These are phyloP conservation scores for Huntiella moniliformis DNA, from an alignment of 2,329 filamentous ascomycete genomes.

Conservation along the genomic window DNA sequence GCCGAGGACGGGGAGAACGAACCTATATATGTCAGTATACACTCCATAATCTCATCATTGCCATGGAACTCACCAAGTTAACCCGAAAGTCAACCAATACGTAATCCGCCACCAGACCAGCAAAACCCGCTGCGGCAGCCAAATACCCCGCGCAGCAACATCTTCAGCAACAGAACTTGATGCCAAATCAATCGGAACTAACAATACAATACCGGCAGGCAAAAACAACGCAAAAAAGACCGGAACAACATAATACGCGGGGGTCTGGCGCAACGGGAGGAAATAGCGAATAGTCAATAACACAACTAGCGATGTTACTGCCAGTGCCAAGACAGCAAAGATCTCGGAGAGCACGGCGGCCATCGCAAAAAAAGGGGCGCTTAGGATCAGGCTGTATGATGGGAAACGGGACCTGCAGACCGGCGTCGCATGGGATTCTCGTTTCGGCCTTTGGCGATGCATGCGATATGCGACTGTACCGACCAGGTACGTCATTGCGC, in stretches of 20 bases:
- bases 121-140: slow-evolving; percentile 61
- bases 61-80: slow-evolving; percentile 55
- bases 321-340: slow-evolving; percentile 55
- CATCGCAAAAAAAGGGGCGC: slow-evolving; percentile 16
- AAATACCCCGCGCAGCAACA: slow-evolving; percentile 58
- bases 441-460: no score
- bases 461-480: no score
- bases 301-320: slow-evolving; percentile 56
- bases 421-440: not conserved
- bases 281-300: slow-evolving; percentile 77
- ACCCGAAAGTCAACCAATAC: slow-evolving; percentile 89
- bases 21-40: slow-evolving; percentile 28
- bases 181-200: slow-evolving; percentile 90
- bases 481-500: no score
- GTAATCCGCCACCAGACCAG: slow-evolving; percentile 84
- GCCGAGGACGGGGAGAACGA: slow-evolving; percentile 78
- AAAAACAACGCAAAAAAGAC: slow-evolving; percentile 93
- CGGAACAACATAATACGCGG: slow-evolving; percentile 72
- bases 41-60: not conserved
- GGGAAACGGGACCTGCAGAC: not conserved
- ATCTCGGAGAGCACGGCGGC: slow-evolving; percentile 61
- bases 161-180: slow-evolving; percentile 61
- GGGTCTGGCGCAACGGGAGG: slow-evolving; percentile 75
- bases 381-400: not conserved
- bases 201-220: slow-evolving; percentile 72